Base-by-base conservation (phyloP, 129 eudicot species). In the Solidago caesia region DNA sequence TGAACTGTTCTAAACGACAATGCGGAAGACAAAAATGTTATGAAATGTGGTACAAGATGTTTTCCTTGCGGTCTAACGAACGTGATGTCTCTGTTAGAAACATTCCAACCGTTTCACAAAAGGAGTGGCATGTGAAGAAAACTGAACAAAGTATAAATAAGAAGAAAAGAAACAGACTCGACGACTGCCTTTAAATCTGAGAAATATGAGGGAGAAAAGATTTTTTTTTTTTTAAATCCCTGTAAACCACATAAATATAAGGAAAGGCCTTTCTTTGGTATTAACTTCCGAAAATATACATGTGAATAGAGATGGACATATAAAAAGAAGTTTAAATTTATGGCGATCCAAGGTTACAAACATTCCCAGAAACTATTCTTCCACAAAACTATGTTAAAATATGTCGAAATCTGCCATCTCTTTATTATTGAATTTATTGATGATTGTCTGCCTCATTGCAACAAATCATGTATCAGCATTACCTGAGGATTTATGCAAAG, bases 391-490 rank as follows among this genome's bases (percentile, higher is more conserved):
- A 45, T 0, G 8, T 42, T 13, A 57, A 73, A 73, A 29, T 14
- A 79, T 79, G 83, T 33, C 27, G 52, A 79, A 73, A 79, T 73
- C 10, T 5, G 16, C 56, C 44, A 66, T 27, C 33, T 45, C 27
- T 33, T 65, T 66, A 49, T 72, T 65, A 1, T n/a, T 73, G 39
- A 79, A 39, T 48, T 33, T 73, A 46, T 62, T 29, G 41, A 9
- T 59, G 41, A 9, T 59, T 14, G 39, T 66, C 47, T 73, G 62
- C 64, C 64, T 79, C 53, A n/a, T 73, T 66, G 61, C 83, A 66
- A 73, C 63, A 39, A 65, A 64, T 70, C 52, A 13, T 64, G 74
- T 79, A 8, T 73, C 69, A 5, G 42, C 83, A 14, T 66, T 79
- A 39, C 56, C 11, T 44, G 45, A 68, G 1, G 68, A 67, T 44